A percentile compares a stretch with the other conserved stretches of the same genome.
Conservation (phyloP, 371 early-diverging fungal genomes). For the Mortierella sp. region DNA sequence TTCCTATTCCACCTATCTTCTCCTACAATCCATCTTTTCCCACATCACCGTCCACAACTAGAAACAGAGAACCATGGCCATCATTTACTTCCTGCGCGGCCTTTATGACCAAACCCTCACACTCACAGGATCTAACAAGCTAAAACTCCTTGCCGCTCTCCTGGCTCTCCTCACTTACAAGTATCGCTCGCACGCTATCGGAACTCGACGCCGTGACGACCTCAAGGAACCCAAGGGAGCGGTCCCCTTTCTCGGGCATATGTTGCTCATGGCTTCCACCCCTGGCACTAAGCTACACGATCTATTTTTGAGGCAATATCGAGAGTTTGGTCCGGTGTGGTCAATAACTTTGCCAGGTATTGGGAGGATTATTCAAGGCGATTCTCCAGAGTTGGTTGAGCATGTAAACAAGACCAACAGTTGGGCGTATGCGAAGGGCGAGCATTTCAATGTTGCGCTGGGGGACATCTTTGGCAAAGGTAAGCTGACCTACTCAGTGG, state of each 20-base stretch:
- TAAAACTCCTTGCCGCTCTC: slow-evolving; percentile 4
- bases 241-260: slow-evolving; percentile 27
- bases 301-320: slow-evolving; percentile 19
- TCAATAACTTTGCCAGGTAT: slow-evolving; percentile 23
- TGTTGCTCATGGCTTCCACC: slow-evolving; percentile 18
- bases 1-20: no score
- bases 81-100: no score
- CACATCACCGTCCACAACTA: no score
- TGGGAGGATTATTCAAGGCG: slow-evolving; percentile 26
- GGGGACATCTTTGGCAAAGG: slow-evolving; percentile 21
- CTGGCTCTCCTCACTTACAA: slow-evolving; percentile 9
- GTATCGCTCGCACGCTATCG: slow-evolving; percentile 30
- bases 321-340: slow-evolving; percentile 33
- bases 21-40: no score
- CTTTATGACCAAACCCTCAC: no score
- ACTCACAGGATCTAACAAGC: no score
- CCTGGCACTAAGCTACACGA: slow-evolving; percentile 23
- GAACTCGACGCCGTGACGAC: slow-evolving; percentile 26
- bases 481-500: background rate
- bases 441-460: slow-evolving; percentile 4
- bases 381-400: slow-evolving; percentile 28
- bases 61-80: no score
- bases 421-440: slow-evolving; percentile 23
- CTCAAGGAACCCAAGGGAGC: slow-evolving; percentile 35
- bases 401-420: slow-evolving; percentile 34